Evolutionary conservation across 192 early-diverging fungal genomes (phyloP).

Genomic region (Chytriomyces hyalinus): DNA sequence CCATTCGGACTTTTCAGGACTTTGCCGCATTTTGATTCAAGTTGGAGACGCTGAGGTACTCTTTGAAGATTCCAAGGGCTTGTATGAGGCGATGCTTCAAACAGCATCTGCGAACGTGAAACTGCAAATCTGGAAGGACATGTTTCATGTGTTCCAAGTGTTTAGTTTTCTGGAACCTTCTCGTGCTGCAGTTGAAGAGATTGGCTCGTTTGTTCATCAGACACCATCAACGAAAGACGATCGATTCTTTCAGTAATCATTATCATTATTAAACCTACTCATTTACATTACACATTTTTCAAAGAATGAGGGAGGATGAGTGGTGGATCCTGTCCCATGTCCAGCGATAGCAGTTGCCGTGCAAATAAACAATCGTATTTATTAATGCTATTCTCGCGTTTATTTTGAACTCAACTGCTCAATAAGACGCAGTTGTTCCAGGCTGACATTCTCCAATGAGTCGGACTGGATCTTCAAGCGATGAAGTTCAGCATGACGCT

Average conservation of each 20-base stretch:
- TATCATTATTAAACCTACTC: too few relatives aligned
- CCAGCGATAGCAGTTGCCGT: not conserved
- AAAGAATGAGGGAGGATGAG: too few relatives aligned
- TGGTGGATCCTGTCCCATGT: not conserved
- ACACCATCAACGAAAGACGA: too few relatives aligned
- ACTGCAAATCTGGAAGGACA: constrained; percentile 46
- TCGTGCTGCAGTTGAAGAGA: constrained; percentile 19
- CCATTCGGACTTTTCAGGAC: constrained; percentile 28
- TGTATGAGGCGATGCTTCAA: constrained; percentile 23
- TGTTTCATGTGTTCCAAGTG: constrained; percentile 52
- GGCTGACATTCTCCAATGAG: constrained; percentile 44
- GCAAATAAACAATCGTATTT: not conserved
- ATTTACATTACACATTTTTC: too few relatives aligned
- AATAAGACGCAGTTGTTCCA: constrained; percentile 49
- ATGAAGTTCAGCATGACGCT: constrained; percentile 51
- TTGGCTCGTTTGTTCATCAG: constrained; percentile 16
- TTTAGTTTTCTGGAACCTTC: constrained; percentile 5
- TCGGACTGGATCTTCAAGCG: constrained; percentile 49
- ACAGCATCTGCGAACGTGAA: not conserved
- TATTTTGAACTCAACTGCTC: constrained; percentile 51
- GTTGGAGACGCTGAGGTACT: constrained; percentile 52
- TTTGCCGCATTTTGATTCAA: constrained; percentile 52
- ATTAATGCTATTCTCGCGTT: constrained; percentile 12
- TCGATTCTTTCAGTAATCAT: too few relatives aligned
- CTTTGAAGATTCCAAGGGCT: constrained; percentile 43